Base-by-base conservation (phyloP, 1,284 basidiomycete species). In the Heterobasidion annosum region DNA sequence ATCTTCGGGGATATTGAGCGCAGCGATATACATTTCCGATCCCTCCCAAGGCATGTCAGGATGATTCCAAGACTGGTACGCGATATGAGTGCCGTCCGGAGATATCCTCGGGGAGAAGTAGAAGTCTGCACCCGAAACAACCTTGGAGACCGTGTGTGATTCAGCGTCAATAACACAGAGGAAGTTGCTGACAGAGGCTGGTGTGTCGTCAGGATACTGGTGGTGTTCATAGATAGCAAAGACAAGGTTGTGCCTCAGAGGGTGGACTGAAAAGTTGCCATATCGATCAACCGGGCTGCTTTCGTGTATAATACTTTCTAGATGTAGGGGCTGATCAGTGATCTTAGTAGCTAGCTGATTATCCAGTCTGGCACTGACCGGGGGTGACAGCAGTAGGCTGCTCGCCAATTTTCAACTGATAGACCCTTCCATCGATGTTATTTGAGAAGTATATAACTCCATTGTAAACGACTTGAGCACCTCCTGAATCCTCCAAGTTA, bases 11-110 rank as follows among this genome's bases (percentile, higher is more conserved):
- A 56, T 53, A 9, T 43, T 18, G 35, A 78, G 63, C 32, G 76
- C 69, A 0, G 78, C 84, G 25, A 86, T 66, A 60, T 76, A 72
- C 42, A 91, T 70, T 61, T 84, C 71, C 0, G 79, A 75, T 16
- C 82, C 84, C 61, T 89, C 82, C 84, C 87, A 92, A 18, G 89
- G 88, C 90, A 92, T 91, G 62, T 88, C 81, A 0, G 90, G 90
- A 58, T 85, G 83, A 57, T 68, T 72, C 89, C 88, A 92, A 57
- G 85, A 76, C 49, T 83, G 72, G 83, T 85, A 93, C 2, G 77
- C 79, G 16, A 92, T 61, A 46, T 75, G 76, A 18, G 68, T 72
- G 0, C 88, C 90, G 60, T 87, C 79, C 0, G 85, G 79, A 19
- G 84, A 86, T 67, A 90, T 86, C 32, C 67, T 70, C 0, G 87